These are phyloP conservation scores for Prunus kanzakura DNA, from an alignment of 306 rosid species.

Conservation along the genomic window DNA sequence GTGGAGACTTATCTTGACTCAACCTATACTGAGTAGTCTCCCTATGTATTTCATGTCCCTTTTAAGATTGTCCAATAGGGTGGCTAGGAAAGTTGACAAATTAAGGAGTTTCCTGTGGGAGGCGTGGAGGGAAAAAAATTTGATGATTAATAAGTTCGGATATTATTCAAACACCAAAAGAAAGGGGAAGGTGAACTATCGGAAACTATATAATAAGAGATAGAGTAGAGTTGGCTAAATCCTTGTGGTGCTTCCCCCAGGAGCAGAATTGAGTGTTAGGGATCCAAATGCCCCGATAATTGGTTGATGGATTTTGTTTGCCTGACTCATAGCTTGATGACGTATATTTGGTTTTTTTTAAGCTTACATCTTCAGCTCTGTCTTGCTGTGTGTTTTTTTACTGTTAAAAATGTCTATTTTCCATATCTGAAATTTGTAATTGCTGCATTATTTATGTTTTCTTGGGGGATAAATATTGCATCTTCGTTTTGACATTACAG, in stretches of 20 bases:
- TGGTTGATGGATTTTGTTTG: not conserved
- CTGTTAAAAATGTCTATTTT: not conserved
- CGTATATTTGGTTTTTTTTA: not conserved
- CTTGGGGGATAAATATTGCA: not conserved
- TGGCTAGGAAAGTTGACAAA: no score
- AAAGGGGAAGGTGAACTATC: no score
- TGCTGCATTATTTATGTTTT: not conserved
- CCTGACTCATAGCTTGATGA: not conserved
- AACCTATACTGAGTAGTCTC: no score
- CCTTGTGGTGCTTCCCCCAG: not conserved
- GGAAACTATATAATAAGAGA: no score
- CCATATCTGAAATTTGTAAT: not conserved
- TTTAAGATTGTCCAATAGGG: no score
- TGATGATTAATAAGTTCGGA: no score
- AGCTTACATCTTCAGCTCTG: not conserved
- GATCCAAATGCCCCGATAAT: not conserved
- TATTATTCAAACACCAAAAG: no score
- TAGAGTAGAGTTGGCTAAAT: not conserved
- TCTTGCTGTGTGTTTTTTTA: not conserved
- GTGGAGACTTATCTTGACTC: no score
- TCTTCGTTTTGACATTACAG: constrained; percentile 32
- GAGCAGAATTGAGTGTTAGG: not conserved
- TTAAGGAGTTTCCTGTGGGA: no score
- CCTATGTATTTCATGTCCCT: no score
- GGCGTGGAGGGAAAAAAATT: no score